Base-by-base conservation (phyloP, 768 basidiomycete species). In the Suillus hirtellus region DNA sequence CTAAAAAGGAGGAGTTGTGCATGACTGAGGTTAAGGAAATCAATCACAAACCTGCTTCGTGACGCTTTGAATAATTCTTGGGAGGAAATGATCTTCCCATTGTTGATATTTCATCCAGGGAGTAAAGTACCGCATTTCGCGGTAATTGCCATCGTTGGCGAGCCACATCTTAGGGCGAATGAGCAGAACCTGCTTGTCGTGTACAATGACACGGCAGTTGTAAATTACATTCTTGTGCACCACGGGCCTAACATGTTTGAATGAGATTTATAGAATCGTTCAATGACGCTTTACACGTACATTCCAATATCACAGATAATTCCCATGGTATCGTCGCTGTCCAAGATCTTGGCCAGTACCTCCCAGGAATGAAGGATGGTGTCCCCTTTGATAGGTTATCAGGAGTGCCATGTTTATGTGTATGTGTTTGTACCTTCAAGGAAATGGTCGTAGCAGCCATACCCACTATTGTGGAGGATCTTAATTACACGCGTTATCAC, bases 151-250 rank as follows among this genome's bases (percentile, higher is more conserved):
- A 70, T 97, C 95, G 72, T 99, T 99, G 1, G 97, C 97, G 52
- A 99, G 82, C 97, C 97, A 99, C 96, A 99, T 96, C 80, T 99
- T 99, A 0, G 97, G 97, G 27, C 97, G 88, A 66, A 99, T 99
- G 66, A 98, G 86, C 1, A 98, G 77, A 64, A 99, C 95, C 77
- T 93, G 85, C 61, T 86, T 82, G 76, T 95, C 82, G 71, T 94
- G 85, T 49, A 96, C 86, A 73, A 99, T 89, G 42, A 99, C 82
- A 21, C 97, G 89, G 74, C 95, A 97, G 72, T 99, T 99, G 79
- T 98, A 99, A 66, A 90, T 96, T 54, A 95, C 95, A 73, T 97
- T 99, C 84, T 98, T 98, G 84, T 99, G 97, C 2, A 90, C 85
- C 61, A 99, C 85, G 1, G 97, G 96, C 96, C 96, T 99, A 64